Conservation (phyloP, 2,329 filamentous ascomycete species). For the Diaporthe humulicola region DNA sequence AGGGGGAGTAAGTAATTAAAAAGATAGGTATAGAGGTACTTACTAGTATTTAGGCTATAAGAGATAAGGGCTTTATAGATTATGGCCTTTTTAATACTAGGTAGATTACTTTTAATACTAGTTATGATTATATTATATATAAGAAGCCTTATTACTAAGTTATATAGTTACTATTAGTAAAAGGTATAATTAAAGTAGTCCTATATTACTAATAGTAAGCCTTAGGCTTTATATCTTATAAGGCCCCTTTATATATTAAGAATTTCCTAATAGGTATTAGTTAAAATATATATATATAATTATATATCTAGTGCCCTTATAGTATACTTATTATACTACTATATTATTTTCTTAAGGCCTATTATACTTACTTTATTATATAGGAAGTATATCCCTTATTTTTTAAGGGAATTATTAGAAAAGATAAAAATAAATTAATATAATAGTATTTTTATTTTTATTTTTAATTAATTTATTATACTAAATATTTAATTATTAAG, state of each 20-base stretch:
- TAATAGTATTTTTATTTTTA: neutral
- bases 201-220: neutral
- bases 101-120: neutral
- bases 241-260: neutral
- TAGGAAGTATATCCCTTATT: neutral
- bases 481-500: neutral
- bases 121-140: neutral
- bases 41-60: neutral
- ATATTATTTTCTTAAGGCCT: neutral
- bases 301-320: neutral
- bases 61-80: neutral
- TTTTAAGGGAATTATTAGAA: neutral
- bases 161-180: neutral
- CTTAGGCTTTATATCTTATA: neutral
- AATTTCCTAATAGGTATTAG: neutral
- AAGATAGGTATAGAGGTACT: neutral
- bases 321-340: neutral
- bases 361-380: neutral
- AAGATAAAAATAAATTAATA: neutral
- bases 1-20: neutral
- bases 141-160: neutral
- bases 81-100: neutral
- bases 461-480: neutral
- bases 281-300: neutral
- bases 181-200: neutral